phyloP scores from a whole-genome alignment of 2,329 filamentous ascomycete species.

The Pseudocercospora macadamiae region DNA sequence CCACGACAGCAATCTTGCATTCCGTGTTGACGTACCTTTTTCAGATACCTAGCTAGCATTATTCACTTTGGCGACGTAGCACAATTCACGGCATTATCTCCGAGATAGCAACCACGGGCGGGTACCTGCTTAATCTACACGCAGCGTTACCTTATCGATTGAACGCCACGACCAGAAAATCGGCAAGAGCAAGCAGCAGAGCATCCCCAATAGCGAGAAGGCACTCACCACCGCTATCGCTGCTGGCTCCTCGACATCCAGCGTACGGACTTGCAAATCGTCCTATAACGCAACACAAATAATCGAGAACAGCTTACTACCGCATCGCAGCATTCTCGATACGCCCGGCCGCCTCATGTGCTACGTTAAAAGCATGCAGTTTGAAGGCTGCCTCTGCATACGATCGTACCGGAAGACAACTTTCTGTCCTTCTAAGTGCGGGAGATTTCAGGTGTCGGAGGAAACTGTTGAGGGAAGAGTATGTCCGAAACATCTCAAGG shows the following conservation, averaged over 20 bases:
- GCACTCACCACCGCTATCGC: no score
- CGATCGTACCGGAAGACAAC: not conserved
- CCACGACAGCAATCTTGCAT: not conserved
- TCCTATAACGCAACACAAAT: no score
- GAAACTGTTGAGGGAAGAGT: constrained; percentile 6
- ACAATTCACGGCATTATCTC: no score
- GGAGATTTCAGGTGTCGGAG: not conserved
- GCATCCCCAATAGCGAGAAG: not conserved
- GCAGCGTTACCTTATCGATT: no score
- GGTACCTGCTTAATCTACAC: no score
- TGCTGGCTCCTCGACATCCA: no score
- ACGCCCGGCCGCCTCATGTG: no score
- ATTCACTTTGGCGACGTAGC: no score
- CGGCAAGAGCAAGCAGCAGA: no score
- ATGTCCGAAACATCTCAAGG: constrained; percentile 9
- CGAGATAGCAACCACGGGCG: no score
- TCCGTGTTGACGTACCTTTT: not conserved
- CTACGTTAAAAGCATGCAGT: constrained; percentile 1
- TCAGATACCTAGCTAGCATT: not conserved
- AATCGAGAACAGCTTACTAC: not conserved
- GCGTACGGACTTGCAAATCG: no score
- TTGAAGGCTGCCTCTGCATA: constrained; percentile 11
- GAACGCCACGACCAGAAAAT: no score
- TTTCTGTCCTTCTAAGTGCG: not conserved
- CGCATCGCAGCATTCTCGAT: not conserved